Conservation (phyloP, 805 yeast species). For the Spathaspora boniae region DNA sequence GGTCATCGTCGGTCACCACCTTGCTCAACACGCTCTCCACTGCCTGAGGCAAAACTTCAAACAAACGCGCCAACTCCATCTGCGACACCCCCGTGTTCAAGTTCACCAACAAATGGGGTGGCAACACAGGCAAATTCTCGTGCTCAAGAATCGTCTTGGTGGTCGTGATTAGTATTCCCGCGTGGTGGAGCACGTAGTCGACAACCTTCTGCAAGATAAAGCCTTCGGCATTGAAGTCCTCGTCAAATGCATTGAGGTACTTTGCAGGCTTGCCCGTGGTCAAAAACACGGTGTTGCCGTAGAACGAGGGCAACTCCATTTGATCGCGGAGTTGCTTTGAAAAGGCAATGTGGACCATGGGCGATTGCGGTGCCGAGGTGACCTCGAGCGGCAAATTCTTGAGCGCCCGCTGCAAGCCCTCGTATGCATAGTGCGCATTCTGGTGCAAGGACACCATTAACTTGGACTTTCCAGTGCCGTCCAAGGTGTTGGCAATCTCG, state of each 20-base stretch:
- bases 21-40: constrained; percentile 20
- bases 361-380: constrained; percentile 57
- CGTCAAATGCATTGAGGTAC: constrained; percentile 39
- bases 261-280: constrained; percentile 45
- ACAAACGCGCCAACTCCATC: constrained; percentile 24
- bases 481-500: constrained; percentile 39
- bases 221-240: constrained; percentile 49
- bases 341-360: constrained; percentile 67
- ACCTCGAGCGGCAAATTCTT: constrained; percentile 42
- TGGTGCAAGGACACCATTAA: constrained; percentile 33
- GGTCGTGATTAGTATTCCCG: constrained; percentile 61
- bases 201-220: constrained; percentile 65
- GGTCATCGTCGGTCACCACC: constrained; percentile 21
- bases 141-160: constrained; percentile 62
- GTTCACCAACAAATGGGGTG: constrained; percentile 35
- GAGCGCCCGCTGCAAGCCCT: constrained; percentile 30
- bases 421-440: constrained; percentile 38
- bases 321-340: constrained; percentile 41
- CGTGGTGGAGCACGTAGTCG: constrained; percentile 48
- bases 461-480: constrained; percentile 31
- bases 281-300: constrained; percentile 45
- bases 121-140: constrained; percentile 59
- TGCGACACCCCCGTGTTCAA: constrained; percentile 26
- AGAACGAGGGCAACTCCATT: constrained; percentile 46
- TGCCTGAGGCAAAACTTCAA: constrained; percentile 19